Evolutionary conservation across 2,329 filamentous ascomycete species (phyloP).

Genomic region (Fusarium abutilonis): DNA sequence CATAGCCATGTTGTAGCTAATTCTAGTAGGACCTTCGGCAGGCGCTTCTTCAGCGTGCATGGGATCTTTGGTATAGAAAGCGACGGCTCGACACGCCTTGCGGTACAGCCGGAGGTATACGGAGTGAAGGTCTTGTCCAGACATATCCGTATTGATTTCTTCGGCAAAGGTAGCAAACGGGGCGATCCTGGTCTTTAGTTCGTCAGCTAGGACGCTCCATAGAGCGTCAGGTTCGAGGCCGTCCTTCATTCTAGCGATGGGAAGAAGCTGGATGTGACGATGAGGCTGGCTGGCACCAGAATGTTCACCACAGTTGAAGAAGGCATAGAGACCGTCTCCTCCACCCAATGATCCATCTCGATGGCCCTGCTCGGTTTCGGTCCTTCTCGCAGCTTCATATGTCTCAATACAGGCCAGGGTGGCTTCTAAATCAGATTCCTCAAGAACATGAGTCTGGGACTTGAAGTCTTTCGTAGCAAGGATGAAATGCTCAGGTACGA

Average conservation of each 20-base stretch:
- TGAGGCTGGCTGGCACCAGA: conserved; percentile 79
- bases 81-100: conserved; percentile 54
- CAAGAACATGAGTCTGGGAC: conserved; percentile 71
- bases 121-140: conserved; percentile 51
- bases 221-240: conserved; percentile 52
- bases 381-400: conserved; percentile 52
- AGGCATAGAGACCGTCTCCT: conserved; percentile 64
- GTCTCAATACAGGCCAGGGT: conserved; percentile 70
- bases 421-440: conserved; percentile 67
- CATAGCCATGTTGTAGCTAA: conserved; percentile 73
- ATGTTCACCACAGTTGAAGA: conserved; percentile 75
- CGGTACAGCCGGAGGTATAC: conserved; percentile 61
- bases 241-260: conserved; percentile 69
- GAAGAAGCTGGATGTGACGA: conserved; percentile 76
- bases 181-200: conserved; percentile 45
- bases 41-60: conserved; percentile 38
- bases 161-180: conserved; percentile 60
- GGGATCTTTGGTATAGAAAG: conserved; percentile 11
- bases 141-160: conserved; percentile 49
- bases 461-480: conserved; percentile 72
- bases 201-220: conserved; percentile 63
- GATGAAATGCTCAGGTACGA: conserved; percentile 77
- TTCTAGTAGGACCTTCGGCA: conserved; percentile 56
- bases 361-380: conserved; percentile 3
- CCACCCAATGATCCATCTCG: conserved; percentile 9